Evolutionary conservation across 257 asterid species (phyloP).

Genomic region (Paraleonurus japonicus): DNA sequence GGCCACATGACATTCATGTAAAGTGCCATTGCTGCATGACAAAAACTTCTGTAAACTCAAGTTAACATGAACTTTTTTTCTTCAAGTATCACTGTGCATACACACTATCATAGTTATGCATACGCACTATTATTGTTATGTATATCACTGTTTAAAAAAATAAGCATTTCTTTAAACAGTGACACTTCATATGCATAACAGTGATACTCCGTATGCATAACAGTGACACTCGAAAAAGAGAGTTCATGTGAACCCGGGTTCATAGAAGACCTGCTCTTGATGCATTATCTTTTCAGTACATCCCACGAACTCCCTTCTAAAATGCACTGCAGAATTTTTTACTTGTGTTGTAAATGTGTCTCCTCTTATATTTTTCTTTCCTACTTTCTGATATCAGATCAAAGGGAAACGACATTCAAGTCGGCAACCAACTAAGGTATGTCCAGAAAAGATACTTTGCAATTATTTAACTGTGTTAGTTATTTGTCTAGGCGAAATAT

Average conservation of each 20-base stretch:
- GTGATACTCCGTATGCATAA: too few relatives aligned
- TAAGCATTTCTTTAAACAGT: too few relatives aligned
- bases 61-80: too few relatives aligned
- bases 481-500: slow-evolving; percentile 8
- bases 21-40: background rate
- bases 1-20: background rate
- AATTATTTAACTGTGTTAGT: background rate
- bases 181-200: too few relatives aligned
- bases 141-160: too few relatives aligned
- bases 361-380: slow-evolving; percentile 20
- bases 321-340: background rate
- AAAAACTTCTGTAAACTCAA: too few relatives aligned
- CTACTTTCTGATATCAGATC: slow-evolving; percentile 39
- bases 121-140: too few relatives aligned
- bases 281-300: background rate
- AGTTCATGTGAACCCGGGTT: too few relatives aligned
- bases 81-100: too few relatives aligned
- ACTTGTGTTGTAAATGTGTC: slow-evolving; percentile 2
- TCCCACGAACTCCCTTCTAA: background rate
- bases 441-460: slow-evolving; percentile 4
- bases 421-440: slow-evolving; percentile 61
- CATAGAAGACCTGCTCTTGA: too few relatives aligned
- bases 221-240: too few relatives aligned
- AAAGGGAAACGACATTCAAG: slow-evolving; percentile 41
- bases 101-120: too few relatives aligned